Evolutionary conservation across 257 asterid genomes (phyloP), one percentile per base, ranked within the genome.

Genomic region (Linaria vulgaris): DNA sequence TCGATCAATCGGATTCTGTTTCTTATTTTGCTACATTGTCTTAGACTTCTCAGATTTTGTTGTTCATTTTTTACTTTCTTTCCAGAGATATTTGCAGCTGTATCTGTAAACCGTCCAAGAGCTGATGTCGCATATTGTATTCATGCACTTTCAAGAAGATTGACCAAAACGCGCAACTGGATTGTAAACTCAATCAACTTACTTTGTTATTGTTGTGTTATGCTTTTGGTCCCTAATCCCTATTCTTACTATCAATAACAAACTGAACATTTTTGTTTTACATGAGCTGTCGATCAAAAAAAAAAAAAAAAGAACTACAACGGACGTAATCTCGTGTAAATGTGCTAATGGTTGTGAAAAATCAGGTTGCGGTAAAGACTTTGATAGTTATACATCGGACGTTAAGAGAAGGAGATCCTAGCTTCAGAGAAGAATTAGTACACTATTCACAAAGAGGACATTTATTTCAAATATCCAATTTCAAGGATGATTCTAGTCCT

Each of bases 51-150:
- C 41, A 13, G 37, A 56, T 54, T 20, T n/a, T n/a, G n/a, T 12
- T 34, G 58, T 19, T 27, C 48, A 34, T 9, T 58, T 3, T 4
- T 4, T 6, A 2, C 34, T 46, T 69, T 34, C 9, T 20, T 69
- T 21, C 17, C 75, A 88, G 97, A 71, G 71, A 90, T 90, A 63
- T 82, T 80, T 74, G 69, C 69, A 19, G 89, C 95, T 21, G 84
- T 86, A 46, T 69, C 88, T 0, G 64, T 77, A 14, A 17, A 88
- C 34, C 76, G 94, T 14, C 95, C 97, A 8, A 69, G 97, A 79
- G 88, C 97, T 46, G 97, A 90, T 72, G 86, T 90, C 56, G 96
- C 89, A 60, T 90, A 90, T 67, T 90, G 97, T 83, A 83, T 90
- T 70, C 88, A 88, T 45, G 91, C 94, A n/a, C 86, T 88, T 50